Base-by-base conservation (phyloP, 1,284 basidiomycete species). In the Malassezia sympodialis region DNA sequence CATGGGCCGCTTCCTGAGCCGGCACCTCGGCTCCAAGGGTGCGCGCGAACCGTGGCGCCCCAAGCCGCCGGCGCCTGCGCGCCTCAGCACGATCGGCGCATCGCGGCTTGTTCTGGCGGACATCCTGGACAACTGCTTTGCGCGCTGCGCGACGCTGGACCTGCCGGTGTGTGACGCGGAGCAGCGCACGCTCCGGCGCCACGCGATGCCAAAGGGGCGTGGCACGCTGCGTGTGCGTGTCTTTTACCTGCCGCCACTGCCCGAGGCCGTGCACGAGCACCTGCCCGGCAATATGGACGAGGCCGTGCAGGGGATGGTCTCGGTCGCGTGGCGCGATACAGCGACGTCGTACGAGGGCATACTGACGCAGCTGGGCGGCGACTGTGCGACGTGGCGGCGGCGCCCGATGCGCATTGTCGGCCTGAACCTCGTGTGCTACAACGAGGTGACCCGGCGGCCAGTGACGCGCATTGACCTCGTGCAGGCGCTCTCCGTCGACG, bases 291-390 rank as follows among this genome's bases (percentile, higher is more conserved):
- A 86, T 67, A 79, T 96, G 68, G 90, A 93, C 56, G 93, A 96
- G 70, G 90, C 88, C 66, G 81, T 86, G 66, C 81, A 86, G n/a
- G 90, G 91, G 0, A 78, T 98, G 67, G 79, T 87, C 55, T 83
- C 90, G 67, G 84, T 89, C 55, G 83, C 83, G 39, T 94, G 90
- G 90, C 89, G 93, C 73, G 88, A 90, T 76, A 81, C 85, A 55
- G 86, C 86, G 44, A 90, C 91, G 73, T 63, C 68, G 59, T 61
- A 64, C 48, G 85, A 91, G 75, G 90, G 91, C n/a, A 84, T 84
- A 0, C 76, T 98, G 66, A 98, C 93, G 12, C 93, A 98, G 77
- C 82, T 82, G 58, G 93, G 93, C 4, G 93, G 90, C n/a, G 93
- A 94, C 76, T 94, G 90, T 72, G 51, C 15, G 62, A 93, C 87